Base-by-base conservation (phyloP, 257 asterid genomes). In the Fraxinus excelsior region DNA sequence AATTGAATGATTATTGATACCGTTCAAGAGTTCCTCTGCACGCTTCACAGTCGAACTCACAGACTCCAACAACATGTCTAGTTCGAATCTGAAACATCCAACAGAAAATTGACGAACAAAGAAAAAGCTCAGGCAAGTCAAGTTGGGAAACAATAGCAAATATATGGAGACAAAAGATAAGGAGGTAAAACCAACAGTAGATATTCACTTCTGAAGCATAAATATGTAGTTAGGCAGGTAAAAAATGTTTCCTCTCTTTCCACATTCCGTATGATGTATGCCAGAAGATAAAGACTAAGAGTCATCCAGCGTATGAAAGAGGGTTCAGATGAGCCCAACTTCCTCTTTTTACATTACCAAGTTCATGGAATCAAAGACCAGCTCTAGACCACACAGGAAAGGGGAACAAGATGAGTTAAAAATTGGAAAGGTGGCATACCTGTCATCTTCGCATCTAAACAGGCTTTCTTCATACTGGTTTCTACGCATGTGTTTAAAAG, bases 381-480 rank as follows among this genome's bases (percentile, higher is more conserved):
- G 68, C 34, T 62, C 7, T 25, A 23, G 68, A 26, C 31, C 68
- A 25, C 26, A 26, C 3, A 62, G 68, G 9, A 7, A 8, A 25
- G 34, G 35, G 7, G 35, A 25, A 21, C 67, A 23, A 9, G 14
- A 56, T n/a, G 32, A 62, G 35, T 62, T 62, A 8, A 62, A 62
- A 62, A 62, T 62, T 11, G 19, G 34, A 26, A 62, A 12, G 34
- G 7, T 35, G 40, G 0, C 42, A 60, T 87, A 92, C 99, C 99
- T 89, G 79, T 96, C 99, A 81, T 96, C 99, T 88, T 96, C 99
- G 72, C 99, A 96, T 87, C 97, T 87, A 51, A 96, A 96, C 76
- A 96, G 91, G 88, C 97, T 93, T 87, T 96, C 99, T 79, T 96
- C 99, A 70, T 91, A 96, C 82, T 94, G 99, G 86, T 96, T 96